Evolutionary conservation across 2,329 filamentous ascomycete species (phyloP).

Genomic region (Arthrobotrys conoides): DNA sequence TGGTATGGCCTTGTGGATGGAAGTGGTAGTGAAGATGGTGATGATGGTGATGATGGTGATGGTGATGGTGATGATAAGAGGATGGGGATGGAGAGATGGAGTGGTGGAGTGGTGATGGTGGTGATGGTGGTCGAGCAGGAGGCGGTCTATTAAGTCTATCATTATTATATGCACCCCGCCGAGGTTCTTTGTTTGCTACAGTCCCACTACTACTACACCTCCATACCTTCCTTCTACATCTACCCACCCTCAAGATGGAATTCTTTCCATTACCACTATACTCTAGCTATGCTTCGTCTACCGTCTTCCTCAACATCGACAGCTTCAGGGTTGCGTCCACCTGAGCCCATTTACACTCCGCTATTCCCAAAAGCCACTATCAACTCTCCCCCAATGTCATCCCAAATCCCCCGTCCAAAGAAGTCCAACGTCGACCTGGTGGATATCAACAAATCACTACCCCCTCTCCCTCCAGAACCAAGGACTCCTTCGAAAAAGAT

Average conservation of each 20-base stretch:
- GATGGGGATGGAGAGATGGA: neutral
- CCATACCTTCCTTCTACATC: neutral
- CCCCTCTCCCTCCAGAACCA: conserved; percentile 42
- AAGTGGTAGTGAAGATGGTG: neutral
- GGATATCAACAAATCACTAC: conserved; percentile 43
- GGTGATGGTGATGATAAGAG: neutral
- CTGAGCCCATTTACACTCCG: too few species aligned
- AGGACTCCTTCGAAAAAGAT: neutral
- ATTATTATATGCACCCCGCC: neutral
- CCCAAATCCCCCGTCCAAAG: conserved; percentile 34
- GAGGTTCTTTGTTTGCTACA: neutral
- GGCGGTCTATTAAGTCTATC: neutral
- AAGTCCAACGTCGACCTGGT: conserved; percentile 1
- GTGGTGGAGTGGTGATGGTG: neutral
- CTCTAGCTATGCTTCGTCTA: neutral
- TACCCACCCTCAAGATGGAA: neutral
- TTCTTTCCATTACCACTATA: neutral
- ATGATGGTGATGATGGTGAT: neutral
- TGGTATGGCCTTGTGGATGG: neutral
- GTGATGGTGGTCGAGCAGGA: neutral
- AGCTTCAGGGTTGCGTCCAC: neutral
- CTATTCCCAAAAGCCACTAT: neutral
- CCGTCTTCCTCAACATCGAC: neutral
- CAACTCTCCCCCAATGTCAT: neutral
- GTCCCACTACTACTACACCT: neutral